Evolutionary conservation across 1,284 basidiomycete genomes (phyloP), one percentile per base, ranked within the genome.

Genomic region (Caloboletus firmus): DNA sequence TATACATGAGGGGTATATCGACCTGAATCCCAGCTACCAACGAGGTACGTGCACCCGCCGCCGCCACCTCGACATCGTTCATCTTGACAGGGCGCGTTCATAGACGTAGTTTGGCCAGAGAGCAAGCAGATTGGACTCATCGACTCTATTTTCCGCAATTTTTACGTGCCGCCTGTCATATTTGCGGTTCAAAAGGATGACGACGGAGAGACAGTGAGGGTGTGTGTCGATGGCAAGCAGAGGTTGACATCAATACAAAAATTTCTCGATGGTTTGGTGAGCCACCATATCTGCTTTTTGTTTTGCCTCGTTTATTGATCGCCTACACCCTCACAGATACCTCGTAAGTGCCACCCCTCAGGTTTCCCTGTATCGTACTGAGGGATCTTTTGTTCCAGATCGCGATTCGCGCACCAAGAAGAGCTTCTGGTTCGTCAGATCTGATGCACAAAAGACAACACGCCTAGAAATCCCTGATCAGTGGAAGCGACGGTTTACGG

Each of bases 201-300:
- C 11, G 81, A 83, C 0, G 83, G 79, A 0, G 76, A 79, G 45
- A 72, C 75, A 39, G 69, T 79, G n/a, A 71, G 80, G 54, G 71
- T 84, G 47, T 91, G 89, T 58, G 85, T 90, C 13, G 89, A 90
- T 59, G 87, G 87, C 5, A 91, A 90, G 64, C 87, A 89, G 72
- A 75, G 87, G 41, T 67, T 89, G 46, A 89, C 86, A 0, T 87
- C 87, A 0, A 87, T 89, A 56, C 80, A 83, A 60, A 82, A 80
- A 58, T 89, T 89, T 62, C 75, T 87, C 46, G 84, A 87, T 58
- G 87, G 87, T 15, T 73, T 83, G 68, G 87, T 85, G 60, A 62
- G 81, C 35, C 4, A 5, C 47, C 35, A 12, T 37, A 35, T 31
- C 41, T 35, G 5, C 30, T 35, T n/a, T 20, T 18, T 22, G 34